Conservation (phyloP, 371 early-diverging fungal genomes). For the Zychaea mexicana region DNA sequence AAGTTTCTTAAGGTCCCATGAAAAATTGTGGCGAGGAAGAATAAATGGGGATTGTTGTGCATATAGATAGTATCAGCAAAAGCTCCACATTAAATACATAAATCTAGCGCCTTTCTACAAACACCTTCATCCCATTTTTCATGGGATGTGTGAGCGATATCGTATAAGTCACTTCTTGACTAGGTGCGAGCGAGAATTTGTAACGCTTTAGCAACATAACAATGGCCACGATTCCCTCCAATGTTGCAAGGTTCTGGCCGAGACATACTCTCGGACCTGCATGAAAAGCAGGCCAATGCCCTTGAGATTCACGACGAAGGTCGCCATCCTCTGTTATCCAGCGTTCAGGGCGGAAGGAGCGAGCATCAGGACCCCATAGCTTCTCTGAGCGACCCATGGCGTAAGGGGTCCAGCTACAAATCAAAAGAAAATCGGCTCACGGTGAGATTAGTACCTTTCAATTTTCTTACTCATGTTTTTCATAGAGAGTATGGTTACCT, state of each 20-base stretch:
- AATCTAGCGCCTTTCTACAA: conserved; percentile 33
- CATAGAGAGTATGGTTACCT: too few species aligned
- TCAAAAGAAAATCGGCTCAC: conserved; percentile 20
- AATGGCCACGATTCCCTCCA: conserved; percentile 53
- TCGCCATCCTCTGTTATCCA: conserved; percentile 45
- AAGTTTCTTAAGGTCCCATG: too few species aligned
- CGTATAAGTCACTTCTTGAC: conserved; percentile 38
- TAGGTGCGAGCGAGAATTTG: conserved; percentile 45
- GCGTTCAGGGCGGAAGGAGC: conserved; percentile 60
- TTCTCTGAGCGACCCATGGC: conserved; percentile 50
- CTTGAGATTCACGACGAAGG: conserved; percentile 27
- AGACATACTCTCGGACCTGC: conserved; percentile 43
- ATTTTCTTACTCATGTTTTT: too few species aligned
- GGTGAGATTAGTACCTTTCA: too few species aligned
- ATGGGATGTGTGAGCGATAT: conserved; percentile 52
- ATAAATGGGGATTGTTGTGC: too few species aligned
- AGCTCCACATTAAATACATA: neutral
- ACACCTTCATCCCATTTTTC: conserved; percentile 46
- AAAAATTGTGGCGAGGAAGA: too few species aligned
- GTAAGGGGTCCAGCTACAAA: conserved; percentile 46
- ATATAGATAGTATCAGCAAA: neutral
- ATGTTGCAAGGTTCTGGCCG: conserved; percentile 53
- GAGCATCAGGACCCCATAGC: conserved; percentile 66
- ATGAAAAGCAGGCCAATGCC: conserved; percentile 50
- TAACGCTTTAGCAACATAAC: conserved; percentile 49